phyloP scores from a whole-genome alignment of 495 filamentous ascomycete species.

The Penicillium soppii region DNA sequence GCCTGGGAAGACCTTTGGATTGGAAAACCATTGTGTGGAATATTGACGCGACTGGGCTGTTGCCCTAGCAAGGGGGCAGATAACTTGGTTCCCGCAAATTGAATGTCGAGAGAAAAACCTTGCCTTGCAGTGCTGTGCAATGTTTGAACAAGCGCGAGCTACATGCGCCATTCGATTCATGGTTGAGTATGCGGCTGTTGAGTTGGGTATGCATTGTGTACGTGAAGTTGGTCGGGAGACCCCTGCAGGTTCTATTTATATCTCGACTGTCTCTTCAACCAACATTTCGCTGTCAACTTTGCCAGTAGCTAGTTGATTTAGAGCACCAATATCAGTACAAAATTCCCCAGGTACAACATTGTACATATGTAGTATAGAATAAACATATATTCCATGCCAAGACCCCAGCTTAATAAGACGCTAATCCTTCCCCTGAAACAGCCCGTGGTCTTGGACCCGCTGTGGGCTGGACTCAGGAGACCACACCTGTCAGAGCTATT shows the following conservation, averaged over 20 bases:
- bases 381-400: constrained; percentile 3
- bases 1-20: background rate
- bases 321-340: too few relatives aligned
- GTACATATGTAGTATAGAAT: too few relatives aligned
- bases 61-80: background rate
- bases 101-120: background rate
- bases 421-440: constrained; percentile 26
- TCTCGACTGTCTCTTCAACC: background rate
- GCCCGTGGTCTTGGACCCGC: constrained; percentile 22
- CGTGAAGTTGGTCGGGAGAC: background rate
- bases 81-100: background rate
- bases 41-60: background rate
- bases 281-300: too few relatives aligned
- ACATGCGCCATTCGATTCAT: background rate
- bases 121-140: background rate
- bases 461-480: constrained; percentile 29
- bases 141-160: background rate
- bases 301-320: too few relatives aligned
- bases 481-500: constrained; percentile 11
- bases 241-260: constrained; percentile 4
- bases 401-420: constrained; percentile 1
- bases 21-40: constrained; percentile 4
- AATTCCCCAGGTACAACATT: too few relatives aligned
- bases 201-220: background rate
- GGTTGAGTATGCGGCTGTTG: background rate